Evolutionary conservation across 768 basidiomycete genomes (phyloP), one percentile per base, ranked within the genome.

Genomic region (Suillus weaverae): DNA sequence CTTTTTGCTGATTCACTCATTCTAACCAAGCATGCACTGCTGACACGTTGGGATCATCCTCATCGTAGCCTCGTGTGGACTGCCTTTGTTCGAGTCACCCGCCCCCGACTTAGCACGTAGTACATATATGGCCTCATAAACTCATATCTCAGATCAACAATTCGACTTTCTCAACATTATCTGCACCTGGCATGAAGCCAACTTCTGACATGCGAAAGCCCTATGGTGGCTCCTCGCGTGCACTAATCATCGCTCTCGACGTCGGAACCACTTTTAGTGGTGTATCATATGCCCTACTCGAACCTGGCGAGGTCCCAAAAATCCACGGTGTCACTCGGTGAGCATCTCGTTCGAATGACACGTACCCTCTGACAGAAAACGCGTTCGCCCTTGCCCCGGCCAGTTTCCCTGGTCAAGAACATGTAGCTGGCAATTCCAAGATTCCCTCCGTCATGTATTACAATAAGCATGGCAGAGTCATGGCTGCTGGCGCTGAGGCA

Each of bases 211-310:
- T 85, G 70, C 84, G 91, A 63, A 91, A 90, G 76, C 91, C 91
- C 30, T 92, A 91, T 74, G 81, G 77, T 8, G 91, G 91, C 54
- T 70, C 81, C 14, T 77, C 79, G 20, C 83, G 90, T 69, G 84
- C 88, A 64, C 84, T 93, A 62, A 90, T 89, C 67, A 83, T 93
- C 69, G 91, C 91, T 6, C 85, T 93, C 74, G 91, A 93, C 70
- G 85, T 93, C 67, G 91, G 91, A 32, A 93, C 91, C 1, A 93
- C 91, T 0, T 92, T 92, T 71, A 90, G 89, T 70, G 91, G 91
- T 18, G 91, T 89, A 2, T 93, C 91, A 39, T 93, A 93, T 74
- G 89, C 91, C 2, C 90, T 93, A 64, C 85, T 93, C 39, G 90
- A 92, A 68, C 91, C 91, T 13, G 88, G 88, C 9, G 89, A 92